Evolutionary conservation across 169 alveolate species (phyloP).

Genomic region (Perkinsus chesapeaki): DNA sequence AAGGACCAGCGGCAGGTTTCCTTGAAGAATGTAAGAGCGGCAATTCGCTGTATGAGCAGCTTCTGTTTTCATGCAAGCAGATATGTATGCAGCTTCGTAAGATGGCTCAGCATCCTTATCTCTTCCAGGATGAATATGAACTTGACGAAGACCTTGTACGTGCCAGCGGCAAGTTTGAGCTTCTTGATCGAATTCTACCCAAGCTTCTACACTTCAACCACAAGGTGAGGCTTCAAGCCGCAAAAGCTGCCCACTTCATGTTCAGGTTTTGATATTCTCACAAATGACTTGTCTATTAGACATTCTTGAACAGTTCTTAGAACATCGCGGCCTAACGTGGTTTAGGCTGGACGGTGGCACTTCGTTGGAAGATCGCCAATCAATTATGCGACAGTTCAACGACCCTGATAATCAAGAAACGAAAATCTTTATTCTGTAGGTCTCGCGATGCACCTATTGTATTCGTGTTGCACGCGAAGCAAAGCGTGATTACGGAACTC

Average conservation of each 20-base stretch:
- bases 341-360: conserved; percentile 85
- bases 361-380: conserved; percentile 77
- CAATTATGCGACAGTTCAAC: conserved; percentile 57
- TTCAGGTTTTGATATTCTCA: conserved; percentile 67
- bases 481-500: no score
- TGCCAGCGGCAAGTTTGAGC: conserved; percentile 85
- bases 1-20: neutral
- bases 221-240: conserved; percentile 31
- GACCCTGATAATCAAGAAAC: conserved; percentile 2
- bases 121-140: conserved; percentile 64
- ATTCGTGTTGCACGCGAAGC: no score
- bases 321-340: conserved; percentile 59
- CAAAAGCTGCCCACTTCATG: neutral
- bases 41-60: conserved; percentile 15
- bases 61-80: conserved; percentile 52
- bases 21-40: neutral
- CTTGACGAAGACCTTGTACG: conserved; percentile 74
- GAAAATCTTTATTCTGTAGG: neutral
- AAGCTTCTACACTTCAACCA: conserved; percentile 74
- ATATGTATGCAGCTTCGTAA: conserved; percentile 79
- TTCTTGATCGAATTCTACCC: conserved; percentile 79
- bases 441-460: neutral
- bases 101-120: conserved; percentile 85
- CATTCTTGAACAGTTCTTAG: conserved; percentile 72
- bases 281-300: conserved; percentile 85